These are phyloP conservation scores for Wickerhamomyces silvicola DNA, from an alignment of 805 yeast species.

Conservation along the genomic window DNA sequence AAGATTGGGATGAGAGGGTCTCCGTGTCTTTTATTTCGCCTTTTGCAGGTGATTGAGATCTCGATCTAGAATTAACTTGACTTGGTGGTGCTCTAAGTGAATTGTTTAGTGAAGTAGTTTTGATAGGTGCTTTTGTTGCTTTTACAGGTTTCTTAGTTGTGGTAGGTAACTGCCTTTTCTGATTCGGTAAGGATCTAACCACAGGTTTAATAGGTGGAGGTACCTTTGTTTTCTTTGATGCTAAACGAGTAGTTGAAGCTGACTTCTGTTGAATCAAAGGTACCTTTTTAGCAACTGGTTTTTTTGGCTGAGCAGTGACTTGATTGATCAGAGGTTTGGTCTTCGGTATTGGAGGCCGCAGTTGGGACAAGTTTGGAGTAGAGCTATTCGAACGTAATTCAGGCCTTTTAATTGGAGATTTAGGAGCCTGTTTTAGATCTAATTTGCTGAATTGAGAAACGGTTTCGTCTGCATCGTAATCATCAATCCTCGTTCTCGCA, in stretches of 20 bases:
- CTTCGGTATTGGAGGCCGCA: constrained; percentile 1
- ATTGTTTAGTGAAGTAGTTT: too few relatives aligned
- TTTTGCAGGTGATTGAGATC: constrained; percentile 1
- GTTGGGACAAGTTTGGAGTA: constrained; percentile 4
- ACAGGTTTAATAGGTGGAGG: too few relatives aligned
- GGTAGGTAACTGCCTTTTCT: constrained; percentile 1
- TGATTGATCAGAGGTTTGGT: constrained; percentile 3
- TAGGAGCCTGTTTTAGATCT: too few relatives aligned
- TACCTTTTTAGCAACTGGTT: background rate
- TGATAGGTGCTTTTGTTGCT: background rate
- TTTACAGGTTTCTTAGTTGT: background rate
- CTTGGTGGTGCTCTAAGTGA: background rate
- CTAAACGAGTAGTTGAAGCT: too few relatives aligned
- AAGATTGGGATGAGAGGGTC: constrained; percentile 10
- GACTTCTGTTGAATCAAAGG: too few relatives aligned
- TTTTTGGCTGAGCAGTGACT: constrained; percentile 2
- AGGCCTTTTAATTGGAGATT: too few relatives aligned
- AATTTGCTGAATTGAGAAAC: constrained; percentile 1
- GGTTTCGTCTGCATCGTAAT: background rate
- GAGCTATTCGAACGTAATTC: too few relatives aligned
- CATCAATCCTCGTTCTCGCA: constrained; percentile 9
- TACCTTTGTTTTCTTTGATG: too few relatives aligned
- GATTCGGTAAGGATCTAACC: too few relatives aligned
- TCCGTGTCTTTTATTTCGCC: constrained; percentile 16
- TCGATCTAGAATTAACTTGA: background rate